Percentiles rank a stretch among this genome's conserved stretches.
phyloP scores from a whole-genome alignment of 306 rosid genomes.

The Casuarina equisetifolia region DNA sequence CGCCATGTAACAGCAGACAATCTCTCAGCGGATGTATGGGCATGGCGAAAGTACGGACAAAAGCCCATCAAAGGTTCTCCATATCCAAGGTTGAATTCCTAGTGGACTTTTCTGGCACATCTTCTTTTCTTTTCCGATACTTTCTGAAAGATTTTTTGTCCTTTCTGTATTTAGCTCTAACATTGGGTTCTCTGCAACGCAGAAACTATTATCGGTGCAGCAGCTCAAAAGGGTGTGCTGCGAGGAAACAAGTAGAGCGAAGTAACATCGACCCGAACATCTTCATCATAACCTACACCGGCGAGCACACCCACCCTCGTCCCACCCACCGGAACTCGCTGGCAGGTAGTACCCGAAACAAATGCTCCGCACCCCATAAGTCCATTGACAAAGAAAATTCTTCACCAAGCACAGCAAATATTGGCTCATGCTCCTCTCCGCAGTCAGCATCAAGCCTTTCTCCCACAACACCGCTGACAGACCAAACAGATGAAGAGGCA shows the following conservation, averaged over 20 bases:
- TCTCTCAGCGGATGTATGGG: slow-evolving; percentile 71
- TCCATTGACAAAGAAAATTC: neutral
- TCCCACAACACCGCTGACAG: slow-evolving; percentile 26
- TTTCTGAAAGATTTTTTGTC: neutral
- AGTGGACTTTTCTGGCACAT: neutral
- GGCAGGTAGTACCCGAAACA: slow-evolving; percentile 57
- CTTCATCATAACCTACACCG: slow-evolving; percentile 65
- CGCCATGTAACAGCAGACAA: slow-evolving; percentile 54
- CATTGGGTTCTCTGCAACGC: neutral
- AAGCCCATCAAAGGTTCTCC: slow-evolving; percentile 86
- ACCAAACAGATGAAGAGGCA: slow-evolving; percentile 20
- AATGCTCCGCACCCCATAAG: slow-evolving; percentile 15
- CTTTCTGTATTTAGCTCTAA: slow-evolving; percentile 9
- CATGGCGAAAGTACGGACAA: slow-evolving; percentile 85
- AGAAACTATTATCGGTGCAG: slow-evolving; percentile 88
- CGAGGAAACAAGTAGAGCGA: slow-evolving; percentile 77
- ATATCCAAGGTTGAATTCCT: slow-evolving; percentile 57
- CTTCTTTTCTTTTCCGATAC: neutral
- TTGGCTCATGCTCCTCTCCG: slow-evolving; percentile 20
- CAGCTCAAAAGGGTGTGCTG: slow-evolving; percentile 66
- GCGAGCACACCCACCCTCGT: slow-evolving; percentile 68
- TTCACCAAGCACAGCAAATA: neutral
- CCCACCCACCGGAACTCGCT: slow-evolving; percentile 73
- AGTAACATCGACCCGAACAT: slow-evolving; percentile 45
- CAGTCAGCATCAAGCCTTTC: slow-evolving; percentile 16